These are phyloP conservation scores for Aspergillus piperis DNA, from an alignment of 2,329 filamentous ascomycete genomes.

Conservation along the genomic window DNA sequence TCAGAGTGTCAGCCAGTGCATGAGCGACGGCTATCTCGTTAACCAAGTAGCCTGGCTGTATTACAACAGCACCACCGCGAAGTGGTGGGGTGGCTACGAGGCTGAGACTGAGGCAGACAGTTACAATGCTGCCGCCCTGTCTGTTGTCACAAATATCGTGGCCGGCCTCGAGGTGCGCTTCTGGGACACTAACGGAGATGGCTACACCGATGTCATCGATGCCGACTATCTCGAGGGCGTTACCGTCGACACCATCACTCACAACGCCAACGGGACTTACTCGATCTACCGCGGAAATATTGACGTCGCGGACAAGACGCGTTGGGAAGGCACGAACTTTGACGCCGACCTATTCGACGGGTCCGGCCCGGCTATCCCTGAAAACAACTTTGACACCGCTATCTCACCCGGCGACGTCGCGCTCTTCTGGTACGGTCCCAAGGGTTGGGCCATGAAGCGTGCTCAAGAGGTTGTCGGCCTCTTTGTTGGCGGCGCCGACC, in stretches of 20 bases:
- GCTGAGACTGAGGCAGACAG: constrained; percentile 1
- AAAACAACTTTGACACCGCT: background rate
- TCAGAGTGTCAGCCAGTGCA: background rate
- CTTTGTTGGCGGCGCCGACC: background rate
- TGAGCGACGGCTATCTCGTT: constrained; percentile 2
- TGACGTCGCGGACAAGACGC: constrained; percentile 2
- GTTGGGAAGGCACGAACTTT: background rate
- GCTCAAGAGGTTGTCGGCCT: background rate
- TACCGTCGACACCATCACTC: background rate
- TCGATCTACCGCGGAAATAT: constrained; percentile 1
- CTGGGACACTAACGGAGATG: constrained; percentile 3
- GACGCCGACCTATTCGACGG: background rate
- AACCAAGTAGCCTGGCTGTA: constrained; percentile 6
- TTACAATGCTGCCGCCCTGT: constrained; percentile 1
- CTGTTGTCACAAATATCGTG: background rate
- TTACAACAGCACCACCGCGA: background rate
- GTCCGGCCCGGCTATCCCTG: background rate
- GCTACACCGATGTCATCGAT: constrained; percentile 4
- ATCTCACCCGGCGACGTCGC: background rate
- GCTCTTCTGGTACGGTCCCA: constrained; percentile 3
- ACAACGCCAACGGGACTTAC: background rate
- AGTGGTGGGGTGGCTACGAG: constrained; percentile 1
- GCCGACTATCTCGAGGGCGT: constrained; percentile 4
- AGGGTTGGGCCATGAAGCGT: constrained; percentile 3
- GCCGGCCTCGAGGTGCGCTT: constrained; percentile 3